phyloP scores from a whole-genome alignment of 257 asterid genomes.

The Avicennia marina region DNA sequence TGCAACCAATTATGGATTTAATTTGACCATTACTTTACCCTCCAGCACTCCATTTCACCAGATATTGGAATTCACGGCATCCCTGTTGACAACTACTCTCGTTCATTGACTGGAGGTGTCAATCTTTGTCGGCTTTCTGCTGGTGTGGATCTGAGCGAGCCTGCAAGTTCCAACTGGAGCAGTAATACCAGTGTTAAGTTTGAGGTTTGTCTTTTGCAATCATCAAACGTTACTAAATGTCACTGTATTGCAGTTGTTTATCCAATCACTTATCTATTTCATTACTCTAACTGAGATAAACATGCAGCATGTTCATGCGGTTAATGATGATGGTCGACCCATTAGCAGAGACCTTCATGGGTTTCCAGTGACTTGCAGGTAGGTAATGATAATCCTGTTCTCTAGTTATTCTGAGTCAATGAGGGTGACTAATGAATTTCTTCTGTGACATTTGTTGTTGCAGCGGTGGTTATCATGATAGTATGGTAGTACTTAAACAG shows the following conservation, averaged over 20 bases:
- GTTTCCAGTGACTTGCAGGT: conserved; percentile 97
- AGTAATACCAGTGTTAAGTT: conserved; percentile 86
- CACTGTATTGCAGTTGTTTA: conserved; percentile 3
- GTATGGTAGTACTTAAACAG: conserved; percentile 88
- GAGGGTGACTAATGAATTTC: conserved; percentile 5
- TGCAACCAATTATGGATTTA: conserved; percentile 11
- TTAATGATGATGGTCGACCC: conserved; percentile 75
- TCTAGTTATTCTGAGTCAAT: conserved; percentile 7
- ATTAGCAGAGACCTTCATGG: conserved; percentile 87
- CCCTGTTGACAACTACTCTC: conserved; percentile 82
- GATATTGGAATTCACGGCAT: conserved; percentile 86
- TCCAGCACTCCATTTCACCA: conserved; percentile 87
- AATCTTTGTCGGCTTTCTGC: conserved; percentile 81
- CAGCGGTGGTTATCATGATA: conserved; percentile 86
- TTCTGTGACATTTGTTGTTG: conserved; percentile 24
- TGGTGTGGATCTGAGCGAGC: conserved; percentile 89
- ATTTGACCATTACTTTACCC: conserved; percentile 24
- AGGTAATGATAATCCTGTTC: conserved; percentile 11
- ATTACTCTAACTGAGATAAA: conserved; percentile 14
- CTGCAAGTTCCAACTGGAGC: conserved; percentile 94
- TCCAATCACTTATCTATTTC: conserved; percentile 2
- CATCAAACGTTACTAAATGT: conserved; percentile 9
- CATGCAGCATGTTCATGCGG: conserved; percentile 75
- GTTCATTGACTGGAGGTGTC: conserved; percentile 84
- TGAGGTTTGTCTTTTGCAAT: conserved; percentile 52